Base-by-base conservation (phyloP, 1,284 basidiomycete genomes). In the Papiliotrema laurentii region DNA sequence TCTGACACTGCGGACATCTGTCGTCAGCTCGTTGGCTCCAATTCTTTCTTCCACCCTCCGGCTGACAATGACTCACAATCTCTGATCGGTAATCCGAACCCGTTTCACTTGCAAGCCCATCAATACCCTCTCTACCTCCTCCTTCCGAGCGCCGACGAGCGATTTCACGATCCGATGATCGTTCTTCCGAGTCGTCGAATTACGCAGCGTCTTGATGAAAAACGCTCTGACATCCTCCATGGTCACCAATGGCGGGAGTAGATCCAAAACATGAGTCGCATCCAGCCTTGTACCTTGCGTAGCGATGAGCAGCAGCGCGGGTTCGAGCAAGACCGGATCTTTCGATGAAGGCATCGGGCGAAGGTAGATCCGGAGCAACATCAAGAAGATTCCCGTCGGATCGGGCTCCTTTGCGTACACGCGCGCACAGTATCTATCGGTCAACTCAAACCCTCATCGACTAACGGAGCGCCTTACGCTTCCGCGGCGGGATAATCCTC, bases 1-100 rank as follows among this genome's bases (percentile, higher is more conserved):
- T 97, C 68, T 93, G 87, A 70, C 94, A 99, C 66, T 91, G 86
- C 0, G 91, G 91, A 64, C 96, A 97, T 72, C 91, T 94, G n/a
- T 43, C n/a, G 47, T 44, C 37, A 53, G 51, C 31, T 24, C 16
- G 28, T 13, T 42, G 28, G 10, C 14, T 25, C 19, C 19, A 14
- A 36, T n/a, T 6, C 21, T 9, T n/a, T 30, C 6, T 28, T 21
- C 5, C 35, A 7, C 16, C 28, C 3, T 13, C 2, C 4, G 26
- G 26, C 19, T 40, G 34, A 33, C 18, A n/a, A 45, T 38, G 2
- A 77, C 81, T 66, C 60, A 96, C 88, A 96, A 89, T 57, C 93
- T 80, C 68, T 83, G 86, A 68, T 97, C 93, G 0, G 85, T 87
- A 36, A 98, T 83, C 61, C 87, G 87, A n/a, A 98, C 91, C 47